Conservation (phyloP, 2,329 filamentous ascomycete species). For the Fusarium pilosicola region DNA sequence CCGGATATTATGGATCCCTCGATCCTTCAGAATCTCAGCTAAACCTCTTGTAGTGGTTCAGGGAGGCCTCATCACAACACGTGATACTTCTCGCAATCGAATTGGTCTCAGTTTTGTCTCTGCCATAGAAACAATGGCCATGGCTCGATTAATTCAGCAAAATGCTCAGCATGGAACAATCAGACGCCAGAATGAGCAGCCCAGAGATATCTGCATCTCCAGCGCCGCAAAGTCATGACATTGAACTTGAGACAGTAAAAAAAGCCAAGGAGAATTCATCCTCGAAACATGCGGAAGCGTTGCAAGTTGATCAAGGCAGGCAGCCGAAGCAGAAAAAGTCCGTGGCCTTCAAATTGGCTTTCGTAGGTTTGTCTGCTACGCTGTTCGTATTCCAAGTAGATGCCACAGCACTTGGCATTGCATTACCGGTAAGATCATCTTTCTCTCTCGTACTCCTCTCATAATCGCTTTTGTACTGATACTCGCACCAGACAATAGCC, state of each 20-base stretch:
- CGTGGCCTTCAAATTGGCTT: conserved; percentile 6
- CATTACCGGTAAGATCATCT: background rate
- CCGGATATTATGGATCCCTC: background rate
- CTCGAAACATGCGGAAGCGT: background rate
- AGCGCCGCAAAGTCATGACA: background rate
- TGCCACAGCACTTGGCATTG: conserved; percentile 19
- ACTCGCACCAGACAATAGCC: background rate
- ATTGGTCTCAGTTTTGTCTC: too few species aligned
- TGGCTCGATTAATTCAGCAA: rapidly evolving
- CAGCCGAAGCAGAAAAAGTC: conserved; percentile 7
- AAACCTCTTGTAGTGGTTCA: background rate
- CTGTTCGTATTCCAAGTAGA: conserved; percentile 14
- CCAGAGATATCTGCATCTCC: background rate
- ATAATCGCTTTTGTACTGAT: background rate
- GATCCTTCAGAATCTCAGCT: background rate
- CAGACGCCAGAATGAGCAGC: rapidly evolving
- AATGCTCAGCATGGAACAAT: background rate
- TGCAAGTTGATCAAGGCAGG: background rate
- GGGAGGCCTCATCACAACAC: conserved; percentile 16
- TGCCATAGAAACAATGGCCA: rapidly evolving
- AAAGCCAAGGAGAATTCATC: background rate
- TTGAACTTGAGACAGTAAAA: background rate
- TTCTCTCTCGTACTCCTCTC: background rate
- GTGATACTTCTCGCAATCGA: background rate
- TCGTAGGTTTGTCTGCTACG: conserved; percentile 6